Conservation (phyloP, 768 basidiomycete species). For the Agaricus sinodeliciosus region DNA sequence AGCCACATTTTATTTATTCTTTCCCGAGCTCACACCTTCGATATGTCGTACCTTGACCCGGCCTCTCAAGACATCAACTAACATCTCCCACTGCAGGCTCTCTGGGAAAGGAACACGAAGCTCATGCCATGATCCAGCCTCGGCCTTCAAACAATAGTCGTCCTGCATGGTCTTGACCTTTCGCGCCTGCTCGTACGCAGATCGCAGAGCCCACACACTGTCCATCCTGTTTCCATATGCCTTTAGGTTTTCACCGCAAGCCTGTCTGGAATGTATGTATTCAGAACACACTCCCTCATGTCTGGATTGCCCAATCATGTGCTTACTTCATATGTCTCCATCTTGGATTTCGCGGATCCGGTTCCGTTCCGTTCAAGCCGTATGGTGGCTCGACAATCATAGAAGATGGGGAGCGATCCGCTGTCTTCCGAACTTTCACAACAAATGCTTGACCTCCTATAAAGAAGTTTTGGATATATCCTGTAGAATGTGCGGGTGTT, state of each 20-base stretch:
- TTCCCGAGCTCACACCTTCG: background rate
- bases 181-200: conserved; percentile 73
- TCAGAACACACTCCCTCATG: background rate
- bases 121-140: conserved; percentile 38
- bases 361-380: conserved; percentile 39
- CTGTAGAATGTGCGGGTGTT: background rate
- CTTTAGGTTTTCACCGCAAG: conserved; percentile 50
- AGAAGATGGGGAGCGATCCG: conserved; percentile 67
- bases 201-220: conserved; percentile 66
- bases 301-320: background rate
- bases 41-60: conserved; percentile 59
- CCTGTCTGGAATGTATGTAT: conserved; percentile 35
- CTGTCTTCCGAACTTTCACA: conserved; percentile 76
- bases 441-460: conserved; percentile 85
- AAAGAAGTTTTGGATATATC: background rate
- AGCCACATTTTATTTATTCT: conserved; percentile 3
- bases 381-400: conserved; percentile 85
- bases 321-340: conserved; percentile 82
- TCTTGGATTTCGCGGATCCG: conserved; percentile 28
- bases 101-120: conserved; percentile 55
- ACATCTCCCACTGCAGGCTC: conserved; percentile 62
- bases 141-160: conserved; percentile 57
- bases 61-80: conserved; percentile 81
- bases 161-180: conserved; percentile 67
- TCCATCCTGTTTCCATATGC: conserved; percentile 67